Evolutionary conservation across 148 eudicot species (phyloP), one percentile per base, ranked within the genome.

Genomic region (Heliamphora exappendiculata): DNA sequence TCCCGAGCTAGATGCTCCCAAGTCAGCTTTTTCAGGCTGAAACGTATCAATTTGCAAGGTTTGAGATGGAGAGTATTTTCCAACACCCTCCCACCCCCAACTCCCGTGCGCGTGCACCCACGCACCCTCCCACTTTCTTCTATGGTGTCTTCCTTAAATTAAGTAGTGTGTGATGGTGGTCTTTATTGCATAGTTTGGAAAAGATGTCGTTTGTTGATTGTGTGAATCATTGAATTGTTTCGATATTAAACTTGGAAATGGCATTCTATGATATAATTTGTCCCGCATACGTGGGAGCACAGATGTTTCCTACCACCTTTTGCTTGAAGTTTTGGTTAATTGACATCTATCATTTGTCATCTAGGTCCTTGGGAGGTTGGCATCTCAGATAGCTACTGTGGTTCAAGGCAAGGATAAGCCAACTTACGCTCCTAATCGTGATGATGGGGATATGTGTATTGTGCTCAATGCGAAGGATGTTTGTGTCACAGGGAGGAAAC

Each of bases 401-500:
- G 82, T 92, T 79, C 98, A 94, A 84, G 98, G 93, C 42, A 94
- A 94, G 87, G 98, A 94, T 80, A 94, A 94, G 82, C 97, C 98
- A 34, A 94, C 94, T 37, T 94, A 88, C 41, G 69, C 93, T 47
- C 98, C 98, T 63, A 79, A 94, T 81, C 90, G 91, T 53, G 98
- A 94, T 77, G 97, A 94, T 70, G 98, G 98, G 45, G 98, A 94
- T 87, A 89, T 94, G 98, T 92, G 98, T 72, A 72, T 94, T 77
- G 87, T 94, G 68, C 84, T 94, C 63, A 94, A 94, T 86, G 98
- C 97, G 11, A 94, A 94, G 83, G 97, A 94, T 83, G 70, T 94
- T 16, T 77, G 88, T 75, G 91, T 92, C 80, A 94, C 96, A 20
- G 97, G 98, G 62, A 91, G 96, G 76, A 94, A 94, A 81, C 91